phyloP scores from a whole-genome alignment of 768 basidiomycete species.

The Suillus clintonianus region DNA sequence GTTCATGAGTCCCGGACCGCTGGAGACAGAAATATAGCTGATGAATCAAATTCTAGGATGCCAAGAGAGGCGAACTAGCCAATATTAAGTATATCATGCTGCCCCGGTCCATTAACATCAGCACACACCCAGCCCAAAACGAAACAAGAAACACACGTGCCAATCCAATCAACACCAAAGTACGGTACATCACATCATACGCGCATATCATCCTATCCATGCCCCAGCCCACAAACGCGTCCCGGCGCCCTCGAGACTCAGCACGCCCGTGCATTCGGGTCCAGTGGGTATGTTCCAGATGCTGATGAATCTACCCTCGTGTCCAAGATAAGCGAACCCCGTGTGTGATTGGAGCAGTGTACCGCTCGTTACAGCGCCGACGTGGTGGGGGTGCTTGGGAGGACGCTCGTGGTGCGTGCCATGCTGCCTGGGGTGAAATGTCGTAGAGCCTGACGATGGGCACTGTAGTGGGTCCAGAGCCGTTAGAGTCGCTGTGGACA shows the following conservation, averaged over 20 bases:
- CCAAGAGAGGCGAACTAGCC: too few species aligned
- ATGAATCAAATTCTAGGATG: too few species aligned
- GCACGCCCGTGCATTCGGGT: conserved; percentile 72
- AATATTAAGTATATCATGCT: too few species aligned
- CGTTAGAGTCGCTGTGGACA: conserved; percentile 42
- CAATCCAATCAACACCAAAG: too few species aligned
- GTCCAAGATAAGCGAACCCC: conserved; percentile 76
- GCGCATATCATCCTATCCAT: conserved; percentile 80
- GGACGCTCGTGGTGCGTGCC: conserved; percentile 43
- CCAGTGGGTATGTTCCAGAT: conserved; percentile 68
- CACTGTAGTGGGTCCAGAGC: conserved; percentile 44
- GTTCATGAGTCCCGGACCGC: too few species aligned
- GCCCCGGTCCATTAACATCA: too few species aligned
- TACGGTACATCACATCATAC: conserved; percentile 43
- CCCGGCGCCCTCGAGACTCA: conserved; percentile 83
- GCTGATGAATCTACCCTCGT: conserved; percentile 88
- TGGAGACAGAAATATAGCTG: too few species aligned
- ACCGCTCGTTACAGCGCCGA: conserved; percentile 82
- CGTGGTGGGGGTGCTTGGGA: conserved; percentile 52
- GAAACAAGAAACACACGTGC: too few species aligned
- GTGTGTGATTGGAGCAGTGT: conserved; percentile 72
- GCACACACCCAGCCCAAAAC: too few species aligned
- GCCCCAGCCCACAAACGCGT: conserved; percentile 86
- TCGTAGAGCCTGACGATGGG: conserved; percentile 86
- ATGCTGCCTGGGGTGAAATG: conserved; percentile 59